phyloP scores from a whole-genome alignment of 2,329 filamentous ascomycete genomes.

The Cladosporium sp. region DNA sequence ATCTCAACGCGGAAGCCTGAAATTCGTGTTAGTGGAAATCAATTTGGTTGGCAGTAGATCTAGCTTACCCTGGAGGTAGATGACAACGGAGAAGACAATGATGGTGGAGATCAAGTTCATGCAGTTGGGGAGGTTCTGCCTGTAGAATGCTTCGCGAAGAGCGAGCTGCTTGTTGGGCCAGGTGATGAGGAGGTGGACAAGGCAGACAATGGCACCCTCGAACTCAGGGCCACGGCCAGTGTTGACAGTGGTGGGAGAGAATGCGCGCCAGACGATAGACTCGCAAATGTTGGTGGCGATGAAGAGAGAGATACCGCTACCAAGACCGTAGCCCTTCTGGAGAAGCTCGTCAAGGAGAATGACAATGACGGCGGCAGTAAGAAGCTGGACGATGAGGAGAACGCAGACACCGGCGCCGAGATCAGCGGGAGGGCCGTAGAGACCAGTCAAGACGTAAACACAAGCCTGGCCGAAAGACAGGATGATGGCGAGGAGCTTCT shows the following conservation, averaged over 20 bases:
- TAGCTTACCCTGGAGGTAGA: slow-evolving; percentile 67
- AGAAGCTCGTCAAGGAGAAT: slow-evolving; percentile 98
- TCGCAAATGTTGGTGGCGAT: slow-evolving; percentile 99
- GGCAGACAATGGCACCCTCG: slow-evolving; percentile 95
- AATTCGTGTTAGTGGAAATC: not conserved
- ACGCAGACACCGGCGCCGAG: slow-evolving; percentile 98
- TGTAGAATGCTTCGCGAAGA: slow-evolving; percentile 97
- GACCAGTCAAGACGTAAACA: slow-evolving; percentile 96
- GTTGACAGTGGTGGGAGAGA: slow-evolving; percentile 99
- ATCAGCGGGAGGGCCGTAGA: slow-evolving; percentile 95
- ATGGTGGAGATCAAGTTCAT: slow-evolving; percentile 97
- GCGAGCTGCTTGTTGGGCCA: slow-evolving; percentile 99
- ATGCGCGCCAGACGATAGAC: slow-evolving; percentile 99
- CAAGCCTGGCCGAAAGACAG: slow-evolving; percentile 96
- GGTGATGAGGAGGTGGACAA: slow-evolving; percentile 96
- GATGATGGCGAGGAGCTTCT: slow-evolving; percentile 96
- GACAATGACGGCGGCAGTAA: slow-evolving; percentile 96
- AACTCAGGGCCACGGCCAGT: slow-evolving; percentile 98
- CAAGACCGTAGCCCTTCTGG: slow-evolving; percentile 98
- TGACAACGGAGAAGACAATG: slow-evolving; percentile 91
- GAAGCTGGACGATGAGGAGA: slow-evolving; percentile 95
- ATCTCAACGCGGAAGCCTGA: slow-evolving; percentile 97
- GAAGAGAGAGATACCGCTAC: slow-evolving; percentile 98
- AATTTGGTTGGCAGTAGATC: not conserved
- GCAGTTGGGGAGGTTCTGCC: slow-evolving; percentile 98